phyloP scores from a whole-genome alignment of 164 flowering plant species.

The Malania oleifera region DNA sequence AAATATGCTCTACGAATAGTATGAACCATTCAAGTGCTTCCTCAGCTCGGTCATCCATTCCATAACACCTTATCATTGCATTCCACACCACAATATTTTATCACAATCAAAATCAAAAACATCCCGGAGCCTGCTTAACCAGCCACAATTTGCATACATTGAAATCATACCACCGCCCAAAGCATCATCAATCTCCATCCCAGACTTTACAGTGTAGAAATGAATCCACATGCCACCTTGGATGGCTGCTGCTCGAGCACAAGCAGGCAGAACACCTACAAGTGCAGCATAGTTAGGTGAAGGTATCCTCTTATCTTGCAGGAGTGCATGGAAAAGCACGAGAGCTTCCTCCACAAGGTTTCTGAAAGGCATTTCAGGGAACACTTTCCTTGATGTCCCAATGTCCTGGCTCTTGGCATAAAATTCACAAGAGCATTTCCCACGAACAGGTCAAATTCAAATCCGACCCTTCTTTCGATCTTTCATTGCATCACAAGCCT shows the following conservation, averaged over 20 bases:
- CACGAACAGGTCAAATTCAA: conserved; percentile 33
- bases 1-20: conserved; percentile 27
- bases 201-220: conserved; percentile 27
- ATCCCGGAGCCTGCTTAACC: conserved; percentile 16
- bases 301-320: neutral
- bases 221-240: conserved; percentile 42
- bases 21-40: conserved; percentile 27
- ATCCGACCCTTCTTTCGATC: conserved; percentile 20
- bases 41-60: conserved; percentile 29
- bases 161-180: conserved; percentile 36
- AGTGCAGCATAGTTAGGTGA: conserved; percentile 32
- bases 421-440: conserved; percentile 35
- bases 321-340: conserved; percentile 23
- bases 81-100: conserved; percentile 36
- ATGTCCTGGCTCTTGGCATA: conserved; percentile 33
- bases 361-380: conserved; percentile 28
- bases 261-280: conserved; percentile 33
- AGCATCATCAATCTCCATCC: conserved; percentile 25
- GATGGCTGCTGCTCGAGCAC: conserved; percentile 28
- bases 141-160: conserved; percentile 39
- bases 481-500: conserved; percentile 36
- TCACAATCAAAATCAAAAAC: conserved; percentile 22
- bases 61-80: conserved; percentile 36
- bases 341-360: conserved; percentile 28
- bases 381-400: conserved; percentile 21